Base-by-base conservation (phyloP, 73 alveolate genomes). In the Stentor coeruleus region DNA sequence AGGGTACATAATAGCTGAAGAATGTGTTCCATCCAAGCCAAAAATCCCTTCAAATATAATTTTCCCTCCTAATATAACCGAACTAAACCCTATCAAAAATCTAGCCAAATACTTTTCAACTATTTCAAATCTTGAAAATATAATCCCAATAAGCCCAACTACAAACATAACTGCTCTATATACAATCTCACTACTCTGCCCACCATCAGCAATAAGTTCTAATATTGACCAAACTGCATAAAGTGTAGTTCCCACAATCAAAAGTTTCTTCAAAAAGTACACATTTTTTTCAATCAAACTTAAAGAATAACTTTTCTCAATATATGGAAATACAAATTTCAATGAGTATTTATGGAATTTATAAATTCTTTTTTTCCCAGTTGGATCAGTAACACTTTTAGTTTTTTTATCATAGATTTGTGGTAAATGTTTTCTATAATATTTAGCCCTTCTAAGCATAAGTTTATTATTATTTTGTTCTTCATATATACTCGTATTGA, bases 161-260 rank as follows among this genome's bases (percentile, higher is more conserved):
- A 66, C 79, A 66, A 66, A 66, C n/a, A 66, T 66, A 20, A 66
- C 2, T 20, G n/a, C n/a, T 66, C 79, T 20, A 11, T 20, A 66
- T 20, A 66, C 39, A 66, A 66, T 20, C 28, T 20, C 28, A 57
- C 35, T 57, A 57, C 28, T 31, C 15, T n/a, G 28, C 15, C 28
- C 15, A 49, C 66, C 66, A 11, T 49, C 66, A 6, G 28, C 20
- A 20, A 49, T 49, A 49, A 49, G 66, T 49, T 49, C 66, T 11
- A 49, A 20, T 11, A 49, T 20, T 11, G 66, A 11, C 66, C 66
- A 49, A 49, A 49, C 6, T 20, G 20, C 66, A 49, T 49, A 49
- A 49, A 49, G 28, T 49, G 20, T 49, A 49, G 20, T 20, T 11
- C 66, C 20, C 28, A 49, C 6, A 6, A 6, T 6, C 6, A 49